These are phyloP conservation scores for Turnera subulata DNA, from an alignment of 345 rosid species.

Conservation along the genomic window DNA sequence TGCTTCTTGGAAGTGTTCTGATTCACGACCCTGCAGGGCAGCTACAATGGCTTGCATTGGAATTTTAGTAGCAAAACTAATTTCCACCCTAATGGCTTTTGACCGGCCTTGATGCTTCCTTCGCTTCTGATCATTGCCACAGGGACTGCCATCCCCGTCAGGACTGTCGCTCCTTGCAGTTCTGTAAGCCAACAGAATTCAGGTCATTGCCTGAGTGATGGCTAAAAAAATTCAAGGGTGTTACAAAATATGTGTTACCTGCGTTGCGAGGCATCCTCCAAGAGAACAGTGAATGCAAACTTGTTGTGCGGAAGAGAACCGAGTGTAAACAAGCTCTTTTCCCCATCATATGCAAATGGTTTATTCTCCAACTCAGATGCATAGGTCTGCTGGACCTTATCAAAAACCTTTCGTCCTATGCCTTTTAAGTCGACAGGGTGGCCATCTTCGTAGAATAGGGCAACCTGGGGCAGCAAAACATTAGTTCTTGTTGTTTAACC, in stretches of 20 bases:
- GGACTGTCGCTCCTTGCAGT: neutral
- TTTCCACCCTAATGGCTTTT: slow-evolving; percentile 16
- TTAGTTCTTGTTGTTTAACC: too few relatives aligned
- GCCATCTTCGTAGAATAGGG: slow-evolving; percentile 23
- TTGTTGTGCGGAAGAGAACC: slow-evolving; percentile 22
- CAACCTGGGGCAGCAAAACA: slow-evolving; percentile 17
- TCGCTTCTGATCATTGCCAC: slow-evolving; percentile 14
- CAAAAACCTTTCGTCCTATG: slow-evolving; percentile 21
- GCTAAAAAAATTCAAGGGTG: too few relatives aligned
- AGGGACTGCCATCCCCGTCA: slow-evolving; percentile 8
- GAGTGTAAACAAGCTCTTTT: slow-evolving; percentile 23
- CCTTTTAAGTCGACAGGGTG: slow-evolving; percentile 18
- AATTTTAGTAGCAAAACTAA: slow-evolving; percentile 28
- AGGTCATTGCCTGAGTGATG: too few relatives aligned
- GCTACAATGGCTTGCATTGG: slow-evolving; percentile 20
- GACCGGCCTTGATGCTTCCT: slow-evolving; percentile 3
- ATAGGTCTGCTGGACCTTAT: slow-evolving; percentile 23
- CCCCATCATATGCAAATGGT: slow-evolving; percentile 33
- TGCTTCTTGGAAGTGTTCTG: slow-evolving; percentile 24
- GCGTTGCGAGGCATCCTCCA: slow-evolving; percentile 14
- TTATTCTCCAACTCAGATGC: slow-evolving; percentile 22
- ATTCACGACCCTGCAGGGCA: slow-evolving; percentile 19
- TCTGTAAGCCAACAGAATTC: neutral
- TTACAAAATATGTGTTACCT: too few relatives aligned
- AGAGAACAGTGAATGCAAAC: slow-evolving; percentile 18